Evolutionary conservation across 2,329 filamentous ascomycete species (phyloP).

Genomic region (Aureobasidium uvarum): DNA sequence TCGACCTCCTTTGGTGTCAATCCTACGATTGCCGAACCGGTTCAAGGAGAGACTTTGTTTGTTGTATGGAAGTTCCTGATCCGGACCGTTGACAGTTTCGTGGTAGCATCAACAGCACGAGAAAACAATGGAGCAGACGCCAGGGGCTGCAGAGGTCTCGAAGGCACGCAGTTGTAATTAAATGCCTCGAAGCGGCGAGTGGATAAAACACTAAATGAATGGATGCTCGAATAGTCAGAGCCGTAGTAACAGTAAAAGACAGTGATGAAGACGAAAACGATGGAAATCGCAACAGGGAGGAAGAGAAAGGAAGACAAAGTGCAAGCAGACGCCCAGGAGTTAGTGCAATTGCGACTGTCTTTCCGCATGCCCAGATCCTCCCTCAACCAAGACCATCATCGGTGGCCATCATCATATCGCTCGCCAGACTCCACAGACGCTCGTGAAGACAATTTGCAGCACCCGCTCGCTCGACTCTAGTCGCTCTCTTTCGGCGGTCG

Average conservation of each 20-base stretch:
- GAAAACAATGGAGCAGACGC: constrained; percentile 12
- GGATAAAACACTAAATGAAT: constrained; percentile 19
- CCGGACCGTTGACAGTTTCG: constrained; percentile 15
- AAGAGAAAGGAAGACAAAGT: constrained; percentile 1
- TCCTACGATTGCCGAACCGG: background rate
- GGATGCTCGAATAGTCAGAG: constrained; percentile 19
- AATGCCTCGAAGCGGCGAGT: constrained; percentile 3
- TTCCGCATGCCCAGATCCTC: constrained; percentile 12
- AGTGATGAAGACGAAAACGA: background rate
- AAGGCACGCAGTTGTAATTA: constrained; percentile 23
- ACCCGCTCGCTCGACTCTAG: constrained; percentile 13
- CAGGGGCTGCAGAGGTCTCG: constrained; percentile 12
- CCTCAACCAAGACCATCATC: constrained; percentile 4
- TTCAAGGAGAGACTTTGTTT: constrained; percentile 24
- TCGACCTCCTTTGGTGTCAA: background rate
- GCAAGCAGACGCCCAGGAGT: constrained; percentile 10
- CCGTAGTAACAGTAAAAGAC: constrained; percentile 4
- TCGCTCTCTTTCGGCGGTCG: constrained; percentile 12
- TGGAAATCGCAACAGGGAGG: background rate
- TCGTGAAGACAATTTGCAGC: constrained; percentile 17
- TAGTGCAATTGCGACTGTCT: constrained; percentile 16
- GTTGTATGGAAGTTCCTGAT: constrained; percentile 13
- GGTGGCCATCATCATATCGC: constrained; percentile 6
- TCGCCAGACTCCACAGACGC: constrained; percentile 3
- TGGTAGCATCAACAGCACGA: constrained; percentile 21